These are phyloP conservation scores for Fistulinella staudtii DNA, from an alignment of 1,284 basidiomycete species.

Conservation along the genomic window DNA sequence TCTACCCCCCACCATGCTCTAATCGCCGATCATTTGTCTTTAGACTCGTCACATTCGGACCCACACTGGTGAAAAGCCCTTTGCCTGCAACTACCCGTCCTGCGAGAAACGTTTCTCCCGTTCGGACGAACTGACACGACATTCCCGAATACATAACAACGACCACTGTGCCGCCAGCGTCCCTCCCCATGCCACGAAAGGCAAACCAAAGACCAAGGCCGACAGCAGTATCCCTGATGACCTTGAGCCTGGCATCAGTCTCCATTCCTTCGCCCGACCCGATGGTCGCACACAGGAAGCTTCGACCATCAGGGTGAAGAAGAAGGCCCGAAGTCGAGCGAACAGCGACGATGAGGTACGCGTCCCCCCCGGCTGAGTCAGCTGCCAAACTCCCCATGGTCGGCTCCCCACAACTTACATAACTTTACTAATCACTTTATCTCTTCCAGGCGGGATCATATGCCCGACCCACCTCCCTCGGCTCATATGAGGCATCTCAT, in stretches of 20 bases:
- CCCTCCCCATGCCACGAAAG: constrained; percentile 27
- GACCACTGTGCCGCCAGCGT: constrained; percentile 37
- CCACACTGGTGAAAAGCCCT: constrained; percentile 97
- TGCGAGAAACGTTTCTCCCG: constrained; percentile 98
- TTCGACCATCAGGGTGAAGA: constrained; percentile 43
- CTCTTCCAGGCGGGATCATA: constrained; percentile 55
- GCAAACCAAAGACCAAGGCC: constrained; percentile 32
- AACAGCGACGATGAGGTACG: constrained; percentile 77
- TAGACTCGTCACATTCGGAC: constrained; percentile 97
- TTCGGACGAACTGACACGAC: constrained; percentile 95
- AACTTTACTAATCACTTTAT: constrained; percentile 15
- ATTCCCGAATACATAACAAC: constrained; percentile 87
- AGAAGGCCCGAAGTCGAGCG: constrained; percentile 72
- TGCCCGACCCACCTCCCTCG: constrained; percentile 60
- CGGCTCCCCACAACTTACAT: constrained; percentile 24
- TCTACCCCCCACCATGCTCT: constrained; percentile 14
- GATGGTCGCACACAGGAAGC: constrained; percentile 24
- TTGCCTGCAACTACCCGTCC: constrained; percentile 87
- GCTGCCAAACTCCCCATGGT: constrained; percentile 9
- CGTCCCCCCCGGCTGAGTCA: constrained; percentile 6
- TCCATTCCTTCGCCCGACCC: constrained; percentile 23
- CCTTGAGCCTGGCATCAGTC: constrained; percentile 25
- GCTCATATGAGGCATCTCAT: constrained; percentile 45
- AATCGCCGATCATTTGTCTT: constrained; percentile 14
- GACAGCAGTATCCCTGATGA: constrained; percentile 39